phyloP scores from a whole-genome alignment of 305 asterid genomes.

The Fraxinus sp. region DNA sequence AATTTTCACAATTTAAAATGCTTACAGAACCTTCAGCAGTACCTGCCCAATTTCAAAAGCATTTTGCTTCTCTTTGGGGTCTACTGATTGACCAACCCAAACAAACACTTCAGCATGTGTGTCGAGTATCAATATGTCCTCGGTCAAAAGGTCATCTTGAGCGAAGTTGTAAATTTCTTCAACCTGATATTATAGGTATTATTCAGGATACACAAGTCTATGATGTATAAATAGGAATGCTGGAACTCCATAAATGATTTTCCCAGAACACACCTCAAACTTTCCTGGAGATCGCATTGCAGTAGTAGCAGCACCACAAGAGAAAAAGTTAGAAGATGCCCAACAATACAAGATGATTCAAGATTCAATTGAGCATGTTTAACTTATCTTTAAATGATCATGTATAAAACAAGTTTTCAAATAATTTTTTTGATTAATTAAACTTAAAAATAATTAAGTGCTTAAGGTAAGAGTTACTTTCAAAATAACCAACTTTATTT shows the following conservation, averaged over 20 bases:
- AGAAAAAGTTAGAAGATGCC: constrained; percentile 37
- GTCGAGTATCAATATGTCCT: constrained; percentile 82
- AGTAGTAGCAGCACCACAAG: constrained; percentile 40
- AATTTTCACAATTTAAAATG: constrained; percentile 21
- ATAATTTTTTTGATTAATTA: not conserved
- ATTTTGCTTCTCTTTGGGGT: constrained; percentile 75
- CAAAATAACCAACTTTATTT: not conserved
- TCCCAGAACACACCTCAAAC: constrained; percentile 60
- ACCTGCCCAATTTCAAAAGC: constrained; percentile 96
- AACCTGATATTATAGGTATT: constrained; percentile 41
- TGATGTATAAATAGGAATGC: constrained; percentile 15
- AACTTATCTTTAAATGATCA: not conserved
- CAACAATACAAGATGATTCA: not conserved
- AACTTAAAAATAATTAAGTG: not conserved
- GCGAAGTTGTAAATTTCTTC: constrained; percentile 93
- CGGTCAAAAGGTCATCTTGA: constrained; percentile 97
- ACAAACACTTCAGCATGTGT: constrained; percentile 88
- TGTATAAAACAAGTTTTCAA: not conserved
- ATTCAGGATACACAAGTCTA: constrained; percentile 19
- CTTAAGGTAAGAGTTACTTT: not conserved
- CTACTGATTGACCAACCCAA: constrained; percentile 95
- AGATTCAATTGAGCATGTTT: not conserved
- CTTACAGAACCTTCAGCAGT: constrained; percentile 10
- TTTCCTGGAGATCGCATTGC: constrained; percentile 59
- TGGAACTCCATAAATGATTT: constrained; percentile 23